Conservation (phyloP, 108 stramenopile genomes). For the Parietichytrium sp. region DNA sequence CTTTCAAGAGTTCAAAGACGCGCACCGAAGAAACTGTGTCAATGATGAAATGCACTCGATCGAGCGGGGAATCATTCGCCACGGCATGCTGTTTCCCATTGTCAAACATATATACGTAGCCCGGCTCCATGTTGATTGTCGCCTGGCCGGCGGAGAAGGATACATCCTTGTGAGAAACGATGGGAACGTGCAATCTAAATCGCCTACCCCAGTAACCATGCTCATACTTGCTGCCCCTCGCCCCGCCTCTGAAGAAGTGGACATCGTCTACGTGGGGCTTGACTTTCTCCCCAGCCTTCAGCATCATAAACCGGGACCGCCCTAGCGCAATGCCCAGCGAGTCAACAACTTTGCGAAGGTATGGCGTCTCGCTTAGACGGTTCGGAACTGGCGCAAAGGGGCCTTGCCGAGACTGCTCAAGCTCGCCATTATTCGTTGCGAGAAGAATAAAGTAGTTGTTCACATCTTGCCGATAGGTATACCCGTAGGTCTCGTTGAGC, state of each 20-base stretch:
- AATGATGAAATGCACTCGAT: slow-evolving; percentile 4
- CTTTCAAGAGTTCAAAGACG: not conserved
- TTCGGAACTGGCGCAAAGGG: not conserved
- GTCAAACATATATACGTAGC: slow-evolving; percentile 34
- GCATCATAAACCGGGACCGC: slow-evolving; percentile 35
- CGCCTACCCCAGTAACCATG: slow-evolving; percentile 35
- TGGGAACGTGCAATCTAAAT: slow-evolving; percentile 5
- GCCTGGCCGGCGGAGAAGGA: not conserved
- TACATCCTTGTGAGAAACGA: not conserved
- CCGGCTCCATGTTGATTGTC: not conserved
- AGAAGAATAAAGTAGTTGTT: slow-evolving; percentile 34
- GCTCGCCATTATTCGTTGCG: not conserved
- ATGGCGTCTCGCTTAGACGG: not conserved
- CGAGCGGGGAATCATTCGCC: not conserved
- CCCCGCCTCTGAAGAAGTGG: too few species aligned
- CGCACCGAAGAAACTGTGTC: not conserved
- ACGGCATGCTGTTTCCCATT: slow-evolving; percentile 1
- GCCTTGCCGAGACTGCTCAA: slow-evolving; percentile 6
- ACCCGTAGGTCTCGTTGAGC: not conserved
- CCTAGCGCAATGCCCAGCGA: not conserved
- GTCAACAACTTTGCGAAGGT: slow-evolving; percentile 28
- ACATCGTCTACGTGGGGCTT: not conserved
- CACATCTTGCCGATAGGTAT: not conserved
- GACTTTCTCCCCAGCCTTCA: slow-evolving; percentile 23
- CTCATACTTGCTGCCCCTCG: too few species aligned